These are phyloP conservation scores for Emericellopsis cladophorae DNA, from an alignment of 2,329 filamentous ascomycete genomes.

Conservation along the genomic window DNA sequence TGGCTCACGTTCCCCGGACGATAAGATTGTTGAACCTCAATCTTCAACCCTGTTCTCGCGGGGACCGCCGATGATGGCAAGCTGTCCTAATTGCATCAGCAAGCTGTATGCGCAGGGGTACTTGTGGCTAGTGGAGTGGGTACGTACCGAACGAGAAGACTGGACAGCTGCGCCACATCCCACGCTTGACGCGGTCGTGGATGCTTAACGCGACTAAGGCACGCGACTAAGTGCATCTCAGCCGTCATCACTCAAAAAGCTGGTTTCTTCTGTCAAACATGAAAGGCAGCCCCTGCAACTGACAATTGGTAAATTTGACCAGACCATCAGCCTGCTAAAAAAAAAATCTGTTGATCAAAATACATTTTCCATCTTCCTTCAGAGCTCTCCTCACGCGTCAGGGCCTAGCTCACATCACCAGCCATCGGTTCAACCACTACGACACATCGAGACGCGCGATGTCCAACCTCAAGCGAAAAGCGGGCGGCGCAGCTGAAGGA, in stretches of 20 bases:
- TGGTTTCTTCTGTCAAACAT: not conserved
- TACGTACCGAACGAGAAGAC: too few relatives aligned
- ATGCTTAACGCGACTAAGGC: too few relatives aligned
- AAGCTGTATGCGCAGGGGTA: too few relatives aligned
- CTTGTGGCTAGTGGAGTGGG: too few relatives aligned
- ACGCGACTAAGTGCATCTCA: not conserved
- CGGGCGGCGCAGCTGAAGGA: slow-evolving; percentile 27
- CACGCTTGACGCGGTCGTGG: too few relatives aligned
- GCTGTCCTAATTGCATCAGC: too few relatives aligned
- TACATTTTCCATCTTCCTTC: not conserved
- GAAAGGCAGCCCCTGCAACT: not conserved
- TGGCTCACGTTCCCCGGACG: not conserved
- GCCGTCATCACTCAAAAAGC: not conserved
- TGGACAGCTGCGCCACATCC: too few relatives aligned
- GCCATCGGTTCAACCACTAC: not conserved
- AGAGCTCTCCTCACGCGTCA: not conserved
- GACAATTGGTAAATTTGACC: not conserved
- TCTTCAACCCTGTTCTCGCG: too few relatives aligned
- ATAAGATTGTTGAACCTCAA: too few relatives aligned
- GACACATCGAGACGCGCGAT: slow-evolving; percentile 10
- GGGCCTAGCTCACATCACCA: not conserved
- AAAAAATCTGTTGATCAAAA: not conserved
- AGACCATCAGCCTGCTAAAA: not conserved
- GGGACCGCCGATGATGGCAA: too few relatives aligned
- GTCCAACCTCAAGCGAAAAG: slow-evolving; percentile 56